Base-by-base conservation (phyloP, 78 protist genomes). In the Guillardia theta region DNA sequence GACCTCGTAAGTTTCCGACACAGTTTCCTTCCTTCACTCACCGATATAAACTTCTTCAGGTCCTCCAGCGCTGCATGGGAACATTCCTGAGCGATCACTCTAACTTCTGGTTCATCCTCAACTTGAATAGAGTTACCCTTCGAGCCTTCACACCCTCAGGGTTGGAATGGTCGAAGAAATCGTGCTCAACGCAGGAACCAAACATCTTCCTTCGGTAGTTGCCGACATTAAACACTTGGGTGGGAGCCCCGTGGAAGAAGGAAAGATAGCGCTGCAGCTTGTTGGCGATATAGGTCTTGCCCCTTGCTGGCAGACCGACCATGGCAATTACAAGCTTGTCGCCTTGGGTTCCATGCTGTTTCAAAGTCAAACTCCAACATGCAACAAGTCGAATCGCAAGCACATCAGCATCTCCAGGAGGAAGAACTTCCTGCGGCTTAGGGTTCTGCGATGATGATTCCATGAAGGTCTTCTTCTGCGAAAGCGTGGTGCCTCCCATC, bases 281-380 rank as follows among this genome's bases (percentile, higher is more conserved):
- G 83, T 70, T 70, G 5, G 83, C 83, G 6, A 70, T 70, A 43
- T 70, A 70, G 41, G 83, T 70, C 83, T 70, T 70, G 83, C 83
- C 83, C 41, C 83, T 24, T 43, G 83, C 83, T 6, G 83, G 83
- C 83, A 70, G 36, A 12, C 83, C 83, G 46, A 70, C 83, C 83
- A 70, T 1, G 0, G 41, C 6, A 24, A 70, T 70, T 12, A 70
- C 83, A 36, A 70, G 41, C 41, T 70, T 70, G 41, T 70, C 83
- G 83, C 83, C 83, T 43, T 70, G 83, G 10, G 83, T 70, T 24
- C 83, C 83, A 24, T 70, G 83, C 70, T 58, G 70, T n/a, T n/a
- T n/a, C n/a, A 50, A 15, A 58, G 39, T 30, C 21, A 24, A 58
- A 1, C 21, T 6, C 39, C 70, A 24, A 30, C 70, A 6, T 27